Conservation (phyloP, 2,329 filamentous ascomycete genomes). For the Diaporthe sp. region DNA sequence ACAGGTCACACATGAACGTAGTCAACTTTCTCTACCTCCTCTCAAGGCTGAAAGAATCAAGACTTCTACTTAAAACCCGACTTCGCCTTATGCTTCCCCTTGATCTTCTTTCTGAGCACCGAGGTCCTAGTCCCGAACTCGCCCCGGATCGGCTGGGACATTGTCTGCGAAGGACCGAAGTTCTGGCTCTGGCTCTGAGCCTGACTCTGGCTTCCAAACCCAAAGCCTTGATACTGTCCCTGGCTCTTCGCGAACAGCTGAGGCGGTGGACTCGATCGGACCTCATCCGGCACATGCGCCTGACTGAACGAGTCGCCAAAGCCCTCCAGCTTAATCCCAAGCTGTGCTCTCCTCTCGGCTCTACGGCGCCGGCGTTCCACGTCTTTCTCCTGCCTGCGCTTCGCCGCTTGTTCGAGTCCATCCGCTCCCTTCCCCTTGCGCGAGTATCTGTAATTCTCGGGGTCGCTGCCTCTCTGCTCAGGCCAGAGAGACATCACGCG, state of each 20-base stretch:
- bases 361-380: conserved; percentile 46
- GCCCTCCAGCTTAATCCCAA: conserved; percentile 43
- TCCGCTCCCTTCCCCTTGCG: conserved; percentile 32
- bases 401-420: conserved; percentile 19
- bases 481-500: conserved; percentile 53
- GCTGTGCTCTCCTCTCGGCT: conserved; percentile 46
- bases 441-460: conserved; percentile 50
- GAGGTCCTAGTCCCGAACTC: conserved; percentile 58
- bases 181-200: conserved; percentile 41
- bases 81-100: conserved; percentile 51
- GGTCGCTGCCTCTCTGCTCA: conserved; percentile 51
- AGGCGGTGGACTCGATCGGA: conserved; percentile 37
- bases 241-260: conserved; percentile 32
- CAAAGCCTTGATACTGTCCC: conserved; percentile 12
- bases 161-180: conserved; percentile 47
- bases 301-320: conserved; percentile 40
- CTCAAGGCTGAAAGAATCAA: not conserved
- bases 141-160: conserved; percentile 63
- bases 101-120: conserved; percentile 58
- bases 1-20: not conserved
- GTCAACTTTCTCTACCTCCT: not conserved
- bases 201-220: conserved; percentile 34
- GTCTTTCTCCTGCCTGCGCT: conserved; percentile 41
- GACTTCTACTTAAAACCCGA: conserved; percentile 52
- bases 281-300: conserved; percentile 7